Conservation (phyloP, 2,329 filamentous ascomycete genomes). For the Nemania diffusa region DNA sequence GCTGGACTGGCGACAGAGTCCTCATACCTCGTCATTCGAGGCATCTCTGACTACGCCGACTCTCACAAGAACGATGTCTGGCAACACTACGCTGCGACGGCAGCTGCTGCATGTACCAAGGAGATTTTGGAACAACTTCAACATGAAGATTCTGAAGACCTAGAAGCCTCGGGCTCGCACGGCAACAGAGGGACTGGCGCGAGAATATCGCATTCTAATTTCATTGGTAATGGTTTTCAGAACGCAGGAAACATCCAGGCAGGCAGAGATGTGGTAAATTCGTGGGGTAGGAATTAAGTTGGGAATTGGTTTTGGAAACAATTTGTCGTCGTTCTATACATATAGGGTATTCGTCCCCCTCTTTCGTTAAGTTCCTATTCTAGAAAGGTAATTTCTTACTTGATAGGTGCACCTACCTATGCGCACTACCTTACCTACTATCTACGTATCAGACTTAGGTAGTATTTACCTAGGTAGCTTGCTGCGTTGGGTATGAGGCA, state of each 20-base stretch:
- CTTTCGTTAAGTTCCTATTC: background rate
- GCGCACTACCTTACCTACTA: background rate
- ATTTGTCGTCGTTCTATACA: too few species aligned
- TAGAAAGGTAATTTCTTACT: background rate
- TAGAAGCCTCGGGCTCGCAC: background rate
- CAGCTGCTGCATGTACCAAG: constrained; percentile 28
- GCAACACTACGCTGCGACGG: constrained; percentile 21
- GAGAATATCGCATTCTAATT: too few species aligned
- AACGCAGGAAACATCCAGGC: background rate
- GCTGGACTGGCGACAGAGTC: constrained; percentile 21
- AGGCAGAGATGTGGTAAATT: background rate
- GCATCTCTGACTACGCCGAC: constrained; percentile 32
- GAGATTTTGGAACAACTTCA: constrained; percentile 17
- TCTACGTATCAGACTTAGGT: too few species aligned
- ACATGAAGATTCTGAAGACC: background rate
- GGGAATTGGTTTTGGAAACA: too few species aligned
- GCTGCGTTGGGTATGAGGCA: background rate
- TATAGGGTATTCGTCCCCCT: too few species aligned
- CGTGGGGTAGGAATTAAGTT: background rate
- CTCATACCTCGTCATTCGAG: constrained; percentile 22
- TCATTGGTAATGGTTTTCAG: background rate
- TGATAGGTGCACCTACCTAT: background rate
- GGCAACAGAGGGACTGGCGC: background rate
- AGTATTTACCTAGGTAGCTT: too few species aligned
- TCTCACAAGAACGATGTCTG: constrained; percentile 30